A percentile compares a stretch with the other conserved stretches of the same genome.
phyloP scores from a whole-genome alignment of 1,284 basidiomycete species.

The Microbotryum scabiosae region DNA sequence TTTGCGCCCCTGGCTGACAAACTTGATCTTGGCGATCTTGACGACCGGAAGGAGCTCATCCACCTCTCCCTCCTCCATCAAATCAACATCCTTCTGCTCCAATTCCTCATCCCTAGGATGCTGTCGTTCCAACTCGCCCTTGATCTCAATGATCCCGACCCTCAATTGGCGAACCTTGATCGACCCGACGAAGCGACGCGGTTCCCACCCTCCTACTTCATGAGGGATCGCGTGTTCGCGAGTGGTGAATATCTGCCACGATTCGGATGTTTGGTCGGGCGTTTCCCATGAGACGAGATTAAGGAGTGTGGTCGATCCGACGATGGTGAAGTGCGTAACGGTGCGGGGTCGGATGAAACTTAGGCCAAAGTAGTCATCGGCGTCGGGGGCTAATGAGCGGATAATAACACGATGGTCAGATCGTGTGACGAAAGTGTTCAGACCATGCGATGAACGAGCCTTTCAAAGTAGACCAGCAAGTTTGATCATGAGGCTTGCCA shows the following conservation, averaged over 20 bases:
- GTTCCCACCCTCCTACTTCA: not conserved
- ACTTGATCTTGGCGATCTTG: conserved; percentile 24
- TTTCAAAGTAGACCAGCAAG: conserved; percentile 24
- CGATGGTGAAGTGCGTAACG: conserved; percentile 11
- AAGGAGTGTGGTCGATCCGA: conserved; percentile 24
- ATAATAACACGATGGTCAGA: not conserved
- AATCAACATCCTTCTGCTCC: conserved; percentile 8
- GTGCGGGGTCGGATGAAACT: conserved; percentile 14
- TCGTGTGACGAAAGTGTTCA: not conserved
- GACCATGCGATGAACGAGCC: conserved; percentile 1
- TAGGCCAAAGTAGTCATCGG: conserved; percentile 27
- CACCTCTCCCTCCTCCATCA: not conserved
- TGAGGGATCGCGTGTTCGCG: conserved; percentile 3
- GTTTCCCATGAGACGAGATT: conserved; percentile 27
- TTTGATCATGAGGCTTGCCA: conserved; percentile 15
- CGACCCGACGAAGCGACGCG: not conserved
- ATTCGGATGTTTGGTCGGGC: conserved; percentile 18
- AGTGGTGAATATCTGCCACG: conserved; percentile 29
- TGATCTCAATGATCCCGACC: conserved; percentile 4
- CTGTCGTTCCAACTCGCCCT: conserved; percentile 10
- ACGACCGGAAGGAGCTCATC: not conserved
- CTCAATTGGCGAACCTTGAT: not conserved
- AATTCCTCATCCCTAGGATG: conserved; percentile 12
- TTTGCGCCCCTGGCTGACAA: conserved; percentile 26
- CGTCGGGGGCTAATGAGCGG: conserved; percentile 12